Evolutionary conservation across 1,139 yeast genomes (phyloP).

Genomic region (Pichia kudriavzevii): DNA sequence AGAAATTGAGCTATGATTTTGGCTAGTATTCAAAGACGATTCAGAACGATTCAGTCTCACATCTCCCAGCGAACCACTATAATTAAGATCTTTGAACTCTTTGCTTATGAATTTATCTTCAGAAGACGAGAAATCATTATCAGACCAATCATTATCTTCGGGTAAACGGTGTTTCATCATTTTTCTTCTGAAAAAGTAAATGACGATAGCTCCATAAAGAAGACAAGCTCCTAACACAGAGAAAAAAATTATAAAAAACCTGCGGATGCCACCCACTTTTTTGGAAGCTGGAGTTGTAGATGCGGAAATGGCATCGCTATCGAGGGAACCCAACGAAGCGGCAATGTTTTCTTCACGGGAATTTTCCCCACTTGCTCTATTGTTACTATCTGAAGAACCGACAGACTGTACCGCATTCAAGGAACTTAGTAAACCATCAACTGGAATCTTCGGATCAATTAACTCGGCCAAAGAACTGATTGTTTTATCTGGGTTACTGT

Average conservation of each 20-base stretch:
- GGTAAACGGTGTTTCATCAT: constrained; percentile 22
- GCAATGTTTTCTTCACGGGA: constrained; percentile 8
- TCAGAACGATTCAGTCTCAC: constrained; percentile 11
- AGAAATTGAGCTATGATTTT: constrained; percentile 9
- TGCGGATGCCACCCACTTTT: constrained; percentile 48
- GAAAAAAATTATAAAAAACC: no score
- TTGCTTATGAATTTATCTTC: constrained; percentile 2
- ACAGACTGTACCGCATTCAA: constrained; percentile 1
- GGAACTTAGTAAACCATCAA: constrained; percentile 40
- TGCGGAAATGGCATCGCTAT: constrained; percentile 16
- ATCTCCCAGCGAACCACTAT: constrained; percentile 11
- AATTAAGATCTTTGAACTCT: constrained; percentile 2
- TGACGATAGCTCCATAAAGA: constrained; percentile 49
- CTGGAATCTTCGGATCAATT: constrained; percentile 58
- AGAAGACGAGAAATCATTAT: constrained; percentile 9
- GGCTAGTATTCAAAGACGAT: constrained; percentile 1
- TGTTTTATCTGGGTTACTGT: constrained; percentile 42
- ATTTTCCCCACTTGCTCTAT: background rate
- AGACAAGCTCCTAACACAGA: constrained; percentile 59
- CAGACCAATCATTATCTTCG: constrained; percentile 3
- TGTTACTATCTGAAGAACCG: background rate
- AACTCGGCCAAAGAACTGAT: constrained; percentile 43
- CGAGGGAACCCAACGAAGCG: constrained; percentile 29
- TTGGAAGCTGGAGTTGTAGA: constrained; percentile 8
- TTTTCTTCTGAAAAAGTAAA: constrained; percentile 31